These are phyloP conservation scores for Botrytis deweyae DNA, from an alignment of 2,329 filamentous ascomycete genomes.

Conservation along the genomic window DNA sequence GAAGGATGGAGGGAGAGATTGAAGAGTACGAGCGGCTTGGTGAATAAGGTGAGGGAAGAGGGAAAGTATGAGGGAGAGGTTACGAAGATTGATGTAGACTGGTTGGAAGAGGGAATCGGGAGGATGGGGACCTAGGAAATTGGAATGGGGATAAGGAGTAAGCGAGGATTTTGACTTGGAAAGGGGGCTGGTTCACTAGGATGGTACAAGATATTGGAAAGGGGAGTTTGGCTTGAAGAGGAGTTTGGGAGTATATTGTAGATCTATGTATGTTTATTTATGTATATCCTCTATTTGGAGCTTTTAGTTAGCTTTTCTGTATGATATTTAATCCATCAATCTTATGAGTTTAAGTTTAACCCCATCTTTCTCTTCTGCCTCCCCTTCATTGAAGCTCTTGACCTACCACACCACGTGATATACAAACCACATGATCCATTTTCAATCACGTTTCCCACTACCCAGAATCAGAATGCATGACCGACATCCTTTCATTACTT, in stretches of 20 bases:
- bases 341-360: not conserved
- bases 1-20: constrained; percentile 30
- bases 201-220: not conserved
- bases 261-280: not conserved
- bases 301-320: not conserved
- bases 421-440: not conserved
- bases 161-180: not conserved
- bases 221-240: not conserved
- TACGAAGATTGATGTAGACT: not conserved
- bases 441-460: not conserved
- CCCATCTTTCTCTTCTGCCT: not conserved
- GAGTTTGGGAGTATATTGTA: not conserved
- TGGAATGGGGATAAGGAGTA: not conserved
- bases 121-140: not conserved
- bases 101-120: not conserved
- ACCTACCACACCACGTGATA: not conserved
- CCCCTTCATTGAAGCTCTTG: not conserved
- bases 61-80: not conserved
- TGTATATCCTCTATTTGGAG: not conserved
- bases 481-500: too few relatives aligned
- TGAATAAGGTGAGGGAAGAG: constrained; percentile 25
- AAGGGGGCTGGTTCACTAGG: not conserved
- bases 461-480: not conserved
- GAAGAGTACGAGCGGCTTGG: constrained; percentile 28
- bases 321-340: not conserved